Evolutionary conservation across 495 filamentous ascomycete genomes (phyloP), one percentile per base, ranked within the genome.

Genomic region (Articulospora tetracladia): DNA sequence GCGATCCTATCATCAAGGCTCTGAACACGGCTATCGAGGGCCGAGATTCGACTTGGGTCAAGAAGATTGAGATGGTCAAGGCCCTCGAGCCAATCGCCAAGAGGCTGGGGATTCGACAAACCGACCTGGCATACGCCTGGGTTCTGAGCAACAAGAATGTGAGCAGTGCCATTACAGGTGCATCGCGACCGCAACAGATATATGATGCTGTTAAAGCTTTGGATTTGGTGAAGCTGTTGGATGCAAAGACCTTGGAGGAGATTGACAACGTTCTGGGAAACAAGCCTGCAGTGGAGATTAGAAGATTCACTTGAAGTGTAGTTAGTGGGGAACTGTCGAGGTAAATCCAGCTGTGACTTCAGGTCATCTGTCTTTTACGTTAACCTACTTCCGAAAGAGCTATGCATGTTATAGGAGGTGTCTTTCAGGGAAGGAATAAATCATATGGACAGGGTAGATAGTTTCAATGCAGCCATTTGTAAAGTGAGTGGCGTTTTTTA

Each of bases 71-170:
- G 56, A 72, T 67, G 59, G 75, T 80, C 51, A 71, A 62, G 69
- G 76, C 74, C 56, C 64, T 85, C 39, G 72, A 86, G 78, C 79
- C 82, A 1, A 73, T 94, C 60, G 89, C 90, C 7, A 78, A 90
- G 24, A 77, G 82, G 63, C 74, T 93, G 27, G 86, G 84, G 13
- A 73, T 87, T 57, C 83, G 79, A 51, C 79, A 83, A 63, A 82
- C 85, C 26, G 81, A 83, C 60, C 74, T 94, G 58, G 86, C 89
- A 0, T 74, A 92, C 44, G 91, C 89, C 8, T 94, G 90, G 90
- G 83, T 89, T 58, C 72, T 93, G 53, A 88, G 84, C 73, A 93
- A 94, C 68, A 79, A 80, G 25, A 81, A 90, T 59, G 82, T 95
- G 59, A 86, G 81, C 48, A 84, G 81, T 3, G 87, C 89, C 62